phyloP scores from a whole-genome alignment of 345 rosid genomes.

The Hibiscus mutabilis region DNA sequence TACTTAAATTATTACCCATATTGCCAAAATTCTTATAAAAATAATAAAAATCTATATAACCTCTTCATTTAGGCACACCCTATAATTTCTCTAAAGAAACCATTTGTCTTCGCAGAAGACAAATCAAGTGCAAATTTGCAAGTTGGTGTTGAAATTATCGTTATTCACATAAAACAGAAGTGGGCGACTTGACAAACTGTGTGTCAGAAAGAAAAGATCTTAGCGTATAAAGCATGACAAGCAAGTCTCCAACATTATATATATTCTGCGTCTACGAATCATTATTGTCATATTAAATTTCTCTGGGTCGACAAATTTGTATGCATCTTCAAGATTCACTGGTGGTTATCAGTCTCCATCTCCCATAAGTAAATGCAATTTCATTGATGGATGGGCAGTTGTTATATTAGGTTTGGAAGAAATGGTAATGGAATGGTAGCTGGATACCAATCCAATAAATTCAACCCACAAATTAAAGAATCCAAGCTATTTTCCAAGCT shows the following conservation, averaged over 20 bases:
- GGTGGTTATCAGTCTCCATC: conserved; percentile 8
- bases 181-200: background rate
- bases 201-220: background rate
- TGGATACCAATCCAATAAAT: no score
- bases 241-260: background rate
- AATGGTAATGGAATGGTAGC: no score
- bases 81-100: no score
- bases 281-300: background rate
- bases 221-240: background rate
- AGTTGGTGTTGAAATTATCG: conserved; percentile 1
- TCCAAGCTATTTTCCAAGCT: background rate
- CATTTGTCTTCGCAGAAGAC: background rate
- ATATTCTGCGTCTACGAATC: no score
- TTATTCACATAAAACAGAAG: background rate
- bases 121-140: background rate
- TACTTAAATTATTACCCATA: no score
- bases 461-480: no score
- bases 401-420: background rate
- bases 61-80: no score
- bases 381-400: no score
- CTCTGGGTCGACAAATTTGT: background rate
- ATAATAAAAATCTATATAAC: no score
- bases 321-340: background rate
- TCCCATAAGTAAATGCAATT: background rate
- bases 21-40: no score